These are phyloP conservation scores for Tricholoma hemisulphureum DNA, from an alignment of 768 basidiomycete species.

Conservation along the genomic window DNA sequence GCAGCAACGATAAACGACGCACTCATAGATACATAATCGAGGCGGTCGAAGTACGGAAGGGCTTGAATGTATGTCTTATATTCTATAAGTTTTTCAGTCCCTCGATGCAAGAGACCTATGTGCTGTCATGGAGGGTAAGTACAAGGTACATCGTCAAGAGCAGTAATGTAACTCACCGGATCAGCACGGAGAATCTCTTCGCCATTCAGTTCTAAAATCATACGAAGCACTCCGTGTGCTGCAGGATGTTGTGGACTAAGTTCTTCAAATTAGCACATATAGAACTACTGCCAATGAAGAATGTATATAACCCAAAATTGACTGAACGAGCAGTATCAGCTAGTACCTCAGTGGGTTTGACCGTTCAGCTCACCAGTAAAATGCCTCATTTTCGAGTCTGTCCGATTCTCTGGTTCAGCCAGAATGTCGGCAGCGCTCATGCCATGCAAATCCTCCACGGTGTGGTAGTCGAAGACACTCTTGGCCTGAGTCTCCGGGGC, in stretches of 20 bases:
- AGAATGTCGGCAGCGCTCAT: slow-evolving; percentile 79
- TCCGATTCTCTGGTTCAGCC: slow-evolving; percentile 64
- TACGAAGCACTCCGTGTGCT: slow-evolving; percentile 95
- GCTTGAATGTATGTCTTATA: slow-evolving; percentile 99
- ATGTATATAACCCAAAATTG: slow-evolving; percentile 88
- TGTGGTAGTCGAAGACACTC: slow-evolving; percentile 61
- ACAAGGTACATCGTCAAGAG: background rate
- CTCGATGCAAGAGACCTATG: slow-evolving; percentile 93
- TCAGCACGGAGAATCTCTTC: slow-evolving; percentile 90
- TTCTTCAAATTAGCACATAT: background rate
- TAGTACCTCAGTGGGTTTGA: background rate
- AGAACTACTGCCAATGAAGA: background rate
- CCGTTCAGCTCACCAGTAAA: slow-evolving; percentile 71
- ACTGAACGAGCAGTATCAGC: slow-evolving; percentile 45
- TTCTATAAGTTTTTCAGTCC: slow-evolving; percentile 98
- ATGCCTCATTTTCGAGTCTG: slow-evolving; percentile 84
- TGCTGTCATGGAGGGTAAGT: slow-evolving; percentile 49
- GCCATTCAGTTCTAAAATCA: slow-evolving; percentile 97
- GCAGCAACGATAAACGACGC: slow-evolving; percentile 26
- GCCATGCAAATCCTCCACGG: slow-evolving; percentile 83
- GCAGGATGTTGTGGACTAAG: slow-evolving; percentile 94
- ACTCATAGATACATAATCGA: slow-evolving; percentile 99
- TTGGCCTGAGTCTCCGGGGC: slow-evolving; percentile 34
- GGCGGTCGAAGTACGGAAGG: slow-evolving; percentile 95
- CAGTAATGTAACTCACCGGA: slow-evolving; percentile 51